Base-by-base conservation (phyloP, 176 grass and related monocot species). In the Phragmites australis region DNA sequence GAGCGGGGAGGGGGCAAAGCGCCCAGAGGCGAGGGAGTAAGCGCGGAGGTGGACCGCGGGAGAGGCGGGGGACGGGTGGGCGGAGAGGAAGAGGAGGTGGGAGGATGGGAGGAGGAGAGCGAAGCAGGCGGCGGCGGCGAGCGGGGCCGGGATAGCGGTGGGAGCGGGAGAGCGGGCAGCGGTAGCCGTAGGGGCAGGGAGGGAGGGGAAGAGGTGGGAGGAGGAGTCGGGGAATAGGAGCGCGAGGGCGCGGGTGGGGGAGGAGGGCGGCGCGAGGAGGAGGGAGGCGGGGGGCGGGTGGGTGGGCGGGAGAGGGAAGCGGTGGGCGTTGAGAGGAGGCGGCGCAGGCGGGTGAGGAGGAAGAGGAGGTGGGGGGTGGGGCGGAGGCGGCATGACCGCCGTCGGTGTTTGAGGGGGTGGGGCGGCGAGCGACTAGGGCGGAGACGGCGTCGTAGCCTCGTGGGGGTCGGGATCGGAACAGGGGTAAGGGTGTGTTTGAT, bases 31-130 rank as follows among this genome's bases (percentile, higher is more conserved):
- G 75, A 91, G 79, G 48, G 88, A 58, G 76, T 86, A 91, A 47
- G 83, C 80, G 79, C 96, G 86, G 58, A 94, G 84, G 84, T 87
- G 96, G 87, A 86, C 19, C 30, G 82, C 72, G 1, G 86, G 78
- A 61, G 87, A 81, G 88, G 67, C 29, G n/a, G 86, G 88, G 70
- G 79, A 81, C 16, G 90, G 89, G 65, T 89, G 76, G 54, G 78
- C 92, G 53, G 87, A 82, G 65, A 85, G 83, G 88, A 86, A 75
- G 68, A 89, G 34, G 63, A 73, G 76, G 72, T 64, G 83, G 51
- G 92, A 84, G 63, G 83, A 87, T 17, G 91, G 85, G 40, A 89
- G 89, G 46, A 70, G 69, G 70, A 79, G 89, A 32, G 53, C 82
- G 57, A 86, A 86, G 84, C 58, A 88, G 79, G 84, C 86, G 27